Evolutionary conservation across 2,329 filamentous ascomycete species (phyloP), one percentile per base, ranked within the genome.

Genomic region (Aureobasidium sp.): DNA sequence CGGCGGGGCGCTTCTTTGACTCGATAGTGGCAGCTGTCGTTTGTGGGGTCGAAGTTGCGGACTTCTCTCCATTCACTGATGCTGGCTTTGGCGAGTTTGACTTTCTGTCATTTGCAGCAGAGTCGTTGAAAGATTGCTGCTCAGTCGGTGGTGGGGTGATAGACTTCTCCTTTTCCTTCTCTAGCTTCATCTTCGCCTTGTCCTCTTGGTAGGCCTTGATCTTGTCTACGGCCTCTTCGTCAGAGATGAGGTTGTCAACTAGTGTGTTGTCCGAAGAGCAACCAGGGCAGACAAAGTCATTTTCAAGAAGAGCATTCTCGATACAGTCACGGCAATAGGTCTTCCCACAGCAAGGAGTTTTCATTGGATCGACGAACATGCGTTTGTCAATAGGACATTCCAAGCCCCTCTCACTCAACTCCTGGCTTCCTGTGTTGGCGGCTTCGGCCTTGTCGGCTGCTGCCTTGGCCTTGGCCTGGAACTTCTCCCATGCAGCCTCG

Each of bases 321-420:
- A 99, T 96, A 87, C 94, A 99, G 74, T 96, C 91, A 84, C 94
- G 94, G 83, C 94, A 99, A 81, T 95, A 99, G 73, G 92, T 96
- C 83, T 89, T 95, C 78, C 89, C 84, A 81, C 94, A 99, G 84
- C 94, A 99, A 67, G 94, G 93, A 72, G 94, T 97, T 84, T 96
- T 95, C 82, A 95, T 94, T 83, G 94, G 93, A 75, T 96, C 90
- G 85, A 95, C 87, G 78, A 97, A 96, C 83, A 96, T 87, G 76
- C 90, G 92, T 78, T 95, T 95, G 85, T 97, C 94, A 81, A 97
- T 88, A 66, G 91, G 83, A 80, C 94, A 99, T 75, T 94, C 88
- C 72, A 99, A 80, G 66, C 93, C 93, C 69, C 84, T 87, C 74
- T 94, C 89, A 76, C 90, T 87, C 68, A 96, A 78, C 73, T 93